A percentile compares a stretch with the other conserved stretches of the same genome.
These are phyloP conservation scores for Xylariaceae sp. DNA, from an alignment of 2,329 filamentous ascomycete species.

Conservation along the genomic window DNA sequence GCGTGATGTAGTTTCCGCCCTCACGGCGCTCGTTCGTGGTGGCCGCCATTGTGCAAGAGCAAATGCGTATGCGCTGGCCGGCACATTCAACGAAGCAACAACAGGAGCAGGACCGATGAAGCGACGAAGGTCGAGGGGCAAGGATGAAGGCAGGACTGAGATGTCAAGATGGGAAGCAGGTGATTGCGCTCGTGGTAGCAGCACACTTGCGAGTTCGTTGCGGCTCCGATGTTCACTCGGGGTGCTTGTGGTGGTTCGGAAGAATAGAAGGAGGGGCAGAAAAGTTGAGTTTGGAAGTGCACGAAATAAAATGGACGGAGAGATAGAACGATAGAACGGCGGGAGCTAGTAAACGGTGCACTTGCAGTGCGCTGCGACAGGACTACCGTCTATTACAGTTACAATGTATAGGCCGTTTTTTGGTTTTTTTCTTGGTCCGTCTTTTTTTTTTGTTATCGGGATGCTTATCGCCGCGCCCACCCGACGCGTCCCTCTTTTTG, in stretches of 20 bases:
- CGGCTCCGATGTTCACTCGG: not conserved
- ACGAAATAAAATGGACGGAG: not conserved
- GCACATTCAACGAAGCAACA: constrained; percentile 15
- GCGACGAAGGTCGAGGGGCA: constrained; percentile 7
- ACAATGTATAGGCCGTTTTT: not conserved
- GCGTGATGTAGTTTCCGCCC: constrained; percentile 13
- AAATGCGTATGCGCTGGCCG: constrained; percentile 5
- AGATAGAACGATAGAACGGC: not conserved
- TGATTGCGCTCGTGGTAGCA: not conserved
- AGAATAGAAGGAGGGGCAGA: not conserved
- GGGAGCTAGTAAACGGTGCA: not conserved
- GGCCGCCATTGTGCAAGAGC: constrained; percentile 22
- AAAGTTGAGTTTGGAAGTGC: not conserved
- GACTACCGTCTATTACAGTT: not conserved
- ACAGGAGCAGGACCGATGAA: not conserved
- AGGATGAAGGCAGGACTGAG: too few relatives aligned
- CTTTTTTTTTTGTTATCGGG: not conserved
- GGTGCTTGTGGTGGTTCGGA: not conserved
- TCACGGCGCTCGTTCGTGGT: constrained; percentile 20
- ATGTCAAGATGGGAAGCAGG: not conserved
- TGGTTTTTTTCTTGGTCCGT: not conserved
- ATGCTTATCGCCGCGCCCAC: not conserved
- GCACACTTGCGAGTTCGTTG: not conserved
- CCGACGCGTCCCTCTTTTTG: not conserved
- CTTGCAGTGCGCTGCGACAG: not conserved